A percentile compares a stretch with the other conserved stretches of the same genome.
These are phyloP conservation scores for Eurotiales sp. DNA, from an alignment of 2,329 filamentous ascomycete species.

Conservation along the genomic window DNA sequence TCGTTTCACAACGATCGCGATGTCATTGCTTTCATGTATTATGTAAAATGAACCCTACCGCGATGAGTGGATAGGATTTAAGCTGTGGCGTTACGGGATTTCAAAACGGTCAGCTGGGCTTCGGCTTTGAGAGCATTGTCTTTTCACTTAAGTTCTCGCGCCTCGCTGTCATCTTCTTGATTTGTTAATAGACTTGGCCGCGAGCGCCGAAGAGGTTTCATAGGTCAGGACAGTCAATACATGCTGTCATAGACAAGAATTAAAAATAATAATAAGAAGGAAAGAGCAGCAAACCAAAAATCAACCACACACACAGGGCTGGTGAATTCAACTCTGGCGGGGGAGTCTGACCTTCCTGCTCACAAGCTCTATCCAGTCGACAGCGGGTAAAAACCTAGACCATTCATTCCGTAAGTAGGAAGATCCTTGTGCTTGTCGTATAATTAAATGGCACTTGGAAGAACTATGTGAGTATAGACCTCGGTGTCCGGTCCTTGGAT, in stretches of 20 bases:
- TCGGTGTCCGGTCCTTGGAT: conserved; percentile 3
- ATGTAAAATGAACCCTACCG: background rate
- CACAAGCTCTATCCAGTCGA: background rate
- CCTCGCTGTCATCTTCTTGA: background rate
- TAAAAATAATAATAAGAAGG: conserved; percentile 4
- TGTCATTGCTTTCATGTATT: background rate
- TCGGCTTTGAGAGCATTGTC: background rate
- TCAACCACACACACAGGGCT: background rate
- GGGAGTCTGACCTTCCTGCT: background rate
- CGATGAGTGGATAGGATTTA: background rate
- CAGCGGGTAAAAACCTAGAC: background rate
- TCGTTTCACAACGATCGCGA: background rate
- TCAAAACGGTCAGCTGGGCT: background rate
- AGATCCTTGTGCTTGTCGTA: background rate
- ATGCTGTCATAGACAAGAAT: background rate
- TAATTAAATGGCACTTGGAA: background rate
- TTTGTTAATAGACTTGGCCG: background rate
- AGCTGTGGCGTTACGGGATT: background rate
- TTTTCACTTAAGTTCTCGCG: background rate
- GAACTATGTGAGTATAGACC: background rate
- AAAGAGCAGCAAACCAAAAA: background rate
- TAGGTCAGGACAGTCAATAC: background rate
- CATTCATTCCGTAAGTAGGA: background rate
- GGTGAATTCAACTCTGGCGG: no score
- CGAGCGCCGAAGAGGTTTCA: background rate